These are phyloP conservation scores for Gleditsia sinensis DNA, from an alignment of 306 rosid genomes.

Conservation along the genomic window DNA sequence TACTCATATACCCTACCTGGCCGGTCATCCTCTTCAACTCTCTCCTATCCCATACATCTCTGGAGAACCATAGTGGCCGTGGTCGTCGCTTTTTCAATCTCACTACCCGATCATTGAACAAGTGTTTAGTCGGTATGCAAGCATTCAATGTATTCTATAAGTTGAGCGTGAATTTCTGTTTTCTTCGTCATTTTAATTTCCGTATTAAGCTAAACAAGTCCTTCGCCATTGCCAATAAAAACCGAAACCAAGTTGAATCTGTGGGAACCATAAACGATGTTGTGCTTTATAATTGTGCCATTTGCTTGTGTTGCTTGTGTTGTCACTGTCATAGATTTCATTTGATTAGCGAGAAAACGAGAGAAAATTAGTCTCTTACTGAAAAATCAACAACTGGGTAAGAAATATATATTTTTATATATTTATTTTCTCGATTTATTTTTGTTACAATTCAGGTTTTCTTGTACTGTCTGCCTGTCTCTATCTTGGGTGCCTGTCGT, in stretches of 20 bases:
- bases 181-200: neutral
- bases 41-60: neutral
- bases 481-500: constrained; percentile 29
- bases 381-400: too few species aligned
- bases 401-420: neutral
- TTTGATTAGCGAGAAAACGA: neutral
- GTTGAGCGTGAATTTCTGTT: neutral
- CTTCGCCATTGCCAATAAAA: neutral
- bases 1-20: too few species aligned
- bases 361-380: neutral
- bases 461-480: constrained; percentile 19
- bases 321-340: neutral
- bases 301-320: neutral
- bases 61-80: neutral
- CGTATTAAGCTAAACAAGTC: neutral
- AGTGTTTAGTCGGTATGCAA: neutral
- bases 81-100: neutral
- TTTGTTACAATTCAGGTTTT: constrained; percentile 43
- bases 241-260: neutral
- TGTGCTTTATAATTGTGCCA: neutral
- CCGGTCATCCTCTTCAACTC: too few species aligned
- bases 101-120: neutral
- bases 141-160: neutral
- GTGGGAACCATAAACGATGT: neutral
- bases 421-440: neutral